phyloP scores from a whole-genome alignment of 495 filamentous ascomycete species.

The Xanthoparmelia taractica region DNA sequence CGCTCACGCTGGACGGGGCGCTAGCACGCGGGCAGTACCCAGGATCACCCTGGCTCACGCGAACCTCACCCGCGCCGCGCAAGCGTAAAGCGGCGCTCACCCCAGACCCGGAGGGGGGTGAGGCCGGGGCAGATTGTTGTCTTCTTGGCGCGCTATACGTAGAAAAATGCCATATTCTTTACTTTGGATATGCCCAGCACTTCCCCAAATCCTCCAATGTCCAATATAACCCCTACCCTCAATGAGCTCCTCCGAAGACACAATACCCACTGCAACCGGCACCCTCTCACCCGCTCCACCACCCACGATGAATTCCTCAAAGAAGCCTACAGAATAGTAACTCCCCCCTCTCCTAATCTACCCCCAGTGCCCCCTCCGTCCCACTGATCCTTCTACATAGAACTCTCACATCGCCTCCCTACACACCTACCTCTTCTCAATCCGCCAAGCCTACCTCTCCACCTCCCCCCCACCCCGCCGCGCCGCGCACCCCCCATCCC shows the following conservation, averaged over 20 bases:
- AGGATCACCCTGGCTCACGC: too few species aligned
- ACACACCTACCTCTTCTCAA: constrained; percentile 64
- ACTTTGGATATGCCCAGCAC: background rate
- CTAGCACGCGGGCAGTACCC: too few species aligned
- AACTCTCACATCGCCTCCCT: constrained; percentile 78
- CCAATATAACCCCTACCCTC: constrained; percentile 31
- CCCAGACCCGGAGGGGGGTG: too few species aligned
- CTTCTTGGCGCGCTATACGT: too few species aligned
- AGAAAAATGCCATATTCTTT: too few species aligned
- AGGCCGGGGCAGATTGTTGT: too few species aligned
- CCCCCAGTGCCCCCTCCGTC: constrained; percentile 12
- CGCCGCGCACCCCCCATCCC: constrained; percentile 31
- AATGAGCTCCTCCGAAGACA: constrained; percentile 50
- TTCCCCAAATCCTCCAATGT: constrained; percentile 7
- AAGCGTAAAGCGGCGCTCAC: too few species aligned
- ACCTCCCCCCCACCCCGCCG: constrained; percentile 49
- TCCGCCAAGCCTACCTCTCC: constrained; percentile 88
- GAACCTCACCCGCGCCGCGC: too few species aligned
- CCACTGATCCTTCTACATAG: constrained; percentile 38
- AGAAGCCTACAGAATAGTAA: constrained; percentile 89
- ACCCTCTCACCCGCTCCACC: constrained; percentile 37
- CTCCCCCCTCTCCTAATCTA: constrained; percentile 12
- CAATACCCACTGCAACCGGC: constrained; percentile 39
- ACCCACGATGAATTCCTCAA: constrained; percentile 82
- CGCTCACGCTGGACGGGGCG: too few species aligned